A percentile compares a stretch with the other conserved stretches of the same genome.
Conservation (phyloP, 148 eudicot genomes). For the Fagopyrum esculentum region DNA sequence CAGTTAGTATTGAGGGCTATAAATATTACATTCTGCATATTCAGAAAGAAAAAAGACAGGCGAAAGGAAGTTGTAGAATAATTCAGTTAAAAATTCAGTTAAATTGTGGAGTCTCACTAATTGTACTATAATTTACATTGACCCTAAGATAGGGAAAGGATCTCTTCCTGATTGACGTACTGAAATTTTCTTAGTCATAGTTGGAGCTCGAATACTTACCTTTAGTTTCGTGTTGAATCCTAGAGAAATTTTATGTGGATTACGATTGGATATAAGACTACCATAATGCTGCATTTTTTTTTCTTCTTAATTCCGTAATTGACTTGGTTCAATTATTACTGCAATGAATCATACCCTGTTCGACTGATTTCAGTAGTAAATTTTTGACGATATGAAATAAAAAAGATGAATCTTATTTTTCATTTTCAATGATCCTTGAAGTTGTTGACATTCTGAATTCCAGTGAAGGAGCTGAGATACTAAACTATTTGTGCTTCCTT, state of each 20-base stretch:
- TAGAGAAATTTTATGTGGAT: neutral
- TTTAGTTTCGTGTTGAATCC: neutral
- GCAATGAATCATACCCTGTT: neutral
- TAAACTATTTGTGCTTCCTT: too few species aligned
- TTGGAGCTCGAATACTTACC: neutral
- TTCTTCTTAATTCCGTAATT: neutral
- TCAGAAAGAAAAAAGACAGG: too few species aligned
- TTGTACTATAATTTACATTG: too few species aligned
- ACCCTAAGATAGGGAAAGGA: neutral
- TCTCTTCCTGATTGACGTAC: neutral
- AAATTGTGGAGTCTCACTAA: too few species aligned
- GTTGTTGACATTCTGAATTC: constrained; percentile 1
- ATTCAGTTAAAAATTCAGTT: too few species aligned
- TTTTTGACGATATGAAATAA: neutral
- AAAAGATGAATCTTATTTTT: neutral
- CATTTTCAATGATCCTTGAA: neutral
- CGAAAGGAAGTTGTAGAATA: too few species aligned
- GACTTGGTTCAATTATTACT: neutral
- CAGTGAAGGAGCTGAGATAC: too few species aligned
- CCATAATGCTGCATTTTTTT: neutral
- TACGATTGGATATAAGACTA: neutral
- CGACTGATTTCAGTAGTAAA: neutral
- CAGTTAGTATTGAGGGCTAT: too few species aligned
- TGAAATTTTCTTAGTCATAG: neutral
- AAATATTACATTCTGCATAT: too few species aligned